Evolutionary conservation across 805 yeast genomes (phyloP), one percentile per base, ranked within the genome.

Genomic region (Trichomonascus vanleenenianus): DNA sequence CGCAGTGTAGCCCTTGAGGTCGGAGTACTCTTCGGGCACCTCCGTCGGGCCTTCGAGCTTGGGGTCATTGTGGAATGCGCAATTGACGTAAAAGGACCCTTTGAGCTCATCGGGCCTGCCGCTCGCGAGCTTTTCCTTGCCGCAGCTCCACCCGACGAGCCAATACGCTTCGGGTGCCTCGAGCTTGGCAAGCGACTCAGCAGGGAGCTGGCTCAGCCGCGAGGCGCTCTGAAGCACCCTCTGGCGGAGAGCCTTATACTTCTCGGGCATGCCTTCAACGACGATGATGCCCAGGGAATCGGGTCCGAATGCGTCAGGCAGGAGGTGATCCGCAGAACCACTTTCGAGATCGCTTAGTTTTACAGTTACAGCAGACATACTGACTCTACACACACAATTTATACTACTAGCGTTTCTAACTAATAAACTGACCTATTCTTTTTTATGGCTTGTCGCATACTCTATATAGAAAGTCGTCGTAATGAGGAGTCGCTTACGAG

Each of bases 131-230:
- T 59, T 67, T 52, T 78, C 83, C 43, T 70, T 72, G 0, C 83
- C 83, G 19, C 76, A 58, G 7, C 82, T 76, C 83, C 83, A 78
- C 1, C 83, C 84, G 1, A 74, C 72, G 6, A 76, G 60, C 74
- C 78, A 78, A 50, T 59, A 62, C 0, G 77, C 70, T 43, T 74
- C 78, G 14, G 72, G 73, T 19, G 63, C 64, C 52, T 76, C 81
- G 44, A 77, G 61, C 14, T 50, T 39, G 2, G 54, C 56, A 31
- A 77, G 60, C 8, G 59, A 57, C 2, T 55, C 55, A 7, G 43
- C 44, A 1, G 74, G 67, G 2, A 73, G 61, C 34, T 59, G 59
- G 15, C 76, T 75, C 22, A 77, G 59, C 20, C 56, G 54, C 2
- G 74, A 64, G 2, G 76, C 72, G 37, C 67, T 63, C 27, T 58